Evolutionary conservation across 2,329 filamentous ascomycete species (phyloP), one percentile per base, ranked within the genome.

Genomic region (Pseudogymnoascus sp.): DNA sequence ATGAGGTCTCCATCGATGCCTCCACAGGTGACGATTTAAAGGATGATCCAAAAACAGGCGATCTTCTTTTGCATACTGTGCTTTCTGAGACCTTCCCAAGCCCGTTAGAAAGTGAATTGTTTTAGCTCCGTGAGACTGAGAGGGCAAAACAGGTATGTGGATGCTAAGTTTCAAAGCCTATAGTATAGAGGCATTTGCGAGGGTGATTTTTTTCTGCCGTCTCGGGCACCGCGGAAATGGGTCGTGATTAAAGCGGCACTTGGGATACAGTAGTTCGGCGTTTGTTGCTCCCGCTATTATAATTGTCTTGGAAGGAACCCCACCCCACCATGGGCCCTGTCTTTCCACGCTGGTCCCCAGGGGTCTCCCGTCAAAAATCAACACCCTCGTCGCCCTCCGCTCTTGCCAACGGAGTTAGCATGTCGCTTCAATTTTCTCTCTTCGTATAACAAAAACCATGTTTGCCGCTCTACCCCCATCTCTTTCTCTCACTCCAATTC

Each of bases 161-260:
- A 34, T 56, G n/a, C 9, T 56, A 9, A 12, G 8, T 12, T 56
- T 56, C 28, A 34, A 56, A 34, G 49, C 28, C 8, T 21, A 12
- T 56, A 16, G 1, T 56, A 14, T 56, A 34, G 11, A 18, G 3
- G n/a, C 46, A 31, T 34, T 8, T 34, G n/a, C n/a, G 46, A 16
- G 14, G n/a, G 12, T 18, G n/a, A 5, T 56, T 56, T 56, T 56
- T 56, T 31, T 31, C 16, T 18, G n/a, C 25, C 12, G 46, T 31
- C 43, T 16, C 43, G 43, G 46, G 25, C 46, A 53, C 1, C n/a
- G n/a, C 14, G 25, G n/a, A 56, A 56, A 56, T 56, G 28, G n/a
- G 49, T 56, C n/a, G 28, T 21, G 25, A 56, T 56, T 56, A 56
- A 56, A 56, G 49, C 49, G 49, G 49, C 49, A 56, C 49, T 34